These are phyloP conservation scores for Stereum hirsutum DNA, from an alignment of 1,284 basidiomycete species.

Conservation along the genomic window DNA sequence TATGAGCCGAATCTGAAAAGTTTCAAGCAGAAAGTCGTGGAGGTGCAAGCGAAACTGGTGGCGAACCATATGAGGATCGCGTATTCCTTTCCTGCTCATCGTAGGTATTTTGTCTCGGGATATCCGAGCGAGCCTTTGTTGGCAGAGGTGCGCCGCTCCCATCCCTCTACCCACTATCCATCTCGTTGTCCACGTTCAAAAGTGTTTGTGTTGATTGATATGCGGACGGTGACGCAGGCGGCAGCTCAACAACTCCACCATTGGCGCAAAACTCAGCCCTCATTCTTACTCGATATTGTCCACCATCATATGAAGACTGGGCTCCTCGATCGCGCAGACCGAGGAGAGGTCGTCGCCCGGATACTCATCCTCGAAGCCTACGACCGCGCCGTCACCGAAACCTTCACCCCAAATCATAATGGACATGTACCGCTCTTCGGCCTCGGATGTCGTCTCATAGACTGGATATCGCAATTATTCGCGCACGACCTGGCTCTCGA, in stretches of 20 bases:
- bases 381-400: neutral
- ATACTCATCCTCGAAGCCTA: neutral
- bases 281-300: neutral
- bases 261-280: neutral
- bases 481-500: neutral
- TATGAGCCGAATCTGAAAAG: neutral
- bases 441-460: neutral
- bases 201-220: no score
- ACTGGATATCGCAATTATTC: neutral
- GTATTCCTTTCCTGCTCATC: neutral
- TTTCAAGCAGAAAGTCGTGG: neutral
- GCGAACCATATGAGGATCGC: neutral
- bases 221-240: no score
- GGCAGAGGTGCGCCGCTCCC: neutral
- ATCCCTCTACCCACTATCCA: no score
- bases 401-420: no score
- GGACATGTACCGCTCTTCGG: neutral
- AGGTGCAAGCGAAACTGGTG: neutral
- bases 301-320: no score
- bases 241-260: neutral
- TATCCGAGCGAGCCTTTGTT: constrained; percentile 1
- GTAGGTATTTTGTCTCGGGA: neutral
- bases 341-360: neutral
- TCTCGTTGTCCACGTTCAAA: no score
- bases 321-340: neutral